A percentile compares a stretch with the other conserved stretches of the same genome.
Conservation (phyloP, 140 eudicot genomes). For the Flaveria floridana region DNA sequence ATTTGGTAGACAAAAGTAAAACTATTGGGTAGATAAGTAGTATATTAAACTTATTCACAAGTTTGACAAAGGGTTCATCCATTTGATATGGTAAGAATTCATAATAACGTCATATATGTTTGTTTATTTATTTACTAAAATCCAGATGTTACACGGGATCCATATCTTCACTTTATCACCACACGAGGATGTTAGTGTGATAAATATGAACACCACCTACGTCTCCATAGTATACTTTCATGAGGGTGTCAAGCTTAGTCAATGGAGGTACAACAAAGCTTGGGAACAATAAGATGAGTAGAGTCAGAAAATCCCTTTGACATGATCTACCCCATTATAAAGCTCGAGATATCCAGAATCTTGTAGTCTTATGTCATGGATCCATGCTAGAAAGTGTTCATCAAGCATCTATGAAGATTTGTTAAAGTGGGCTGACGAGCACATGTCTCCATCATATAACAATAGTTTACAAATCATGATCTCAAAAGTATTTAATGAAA, state of each 20-base stretch:
- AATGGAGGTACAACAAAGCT: conserved; percentile 34
- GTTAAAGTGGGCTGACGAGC: conserved; percentile 45
- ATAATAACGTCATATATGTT: too few species aligned
- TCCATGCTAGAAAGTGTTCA: conserved; percentile 67
- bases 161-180: conserved; percentile 73
- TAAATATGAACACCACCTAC: conserved; percentile 8
- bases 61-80: too few species aligned
- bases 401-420: conserved; percentile 70
- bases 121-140: too few species aligned
- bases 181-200: conserved; percentile 10
- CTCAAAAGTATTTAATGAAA: conserved; percentile 64
- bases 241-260: conserved; percentile 54
- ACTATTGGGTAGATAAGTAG: too few species aligned
- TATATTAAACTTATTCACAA: too few species aligned
- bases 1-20: too few species aligned
- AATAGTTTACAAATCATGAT: too few species aligned
- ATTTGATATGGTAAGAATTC: too few species aligned
- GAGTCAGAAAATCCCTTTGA: too few species aligned
- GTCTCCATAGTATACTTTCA: conserved; percentile 44
- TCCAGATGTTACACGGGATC: conserved; percentile 22
- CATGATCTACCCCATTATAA: too few species aligned
- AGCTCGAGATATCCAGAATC: conserved; percentile 52
- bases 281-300: too few species aligned
- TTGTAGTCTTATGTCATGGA: conserved; percentile 81
- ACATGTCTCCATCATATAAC: conserved; percentile 46